Base-by-base conservation (phyloP, 495 filamentous ascomycete species). In the Hyaloscypha bicolor region DNA sequence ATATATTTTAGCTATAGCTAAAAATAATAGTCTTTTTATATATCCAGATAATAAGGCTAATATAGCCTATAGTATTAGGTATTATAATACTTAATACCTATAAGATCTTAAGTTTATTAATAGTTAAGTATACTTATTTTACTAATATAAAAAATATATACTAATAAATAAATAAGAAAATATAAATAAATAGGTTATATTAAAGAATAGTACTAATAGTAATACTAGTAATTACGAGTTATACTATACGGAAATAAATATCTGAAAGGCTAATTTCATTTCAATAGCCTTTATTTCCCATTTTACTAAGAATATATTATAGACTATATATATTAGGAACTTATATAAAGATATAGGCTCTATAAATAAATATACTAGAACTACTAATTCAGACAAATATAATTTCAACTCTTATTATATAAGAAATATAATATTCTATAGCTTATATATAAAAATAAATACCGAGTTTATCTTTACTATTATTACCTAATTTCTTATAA, bases 381-480 rank as follows among this genome's bases (percentile, higher is more conserved):
- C 86, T 62, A 93, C 90, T 74, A 91, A 93, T 74, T 86, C 90
- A 69, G 88, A 88, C 74, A 88, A 89, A 64, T 92, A 89, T 73
- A 88, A 90, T 72, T 90, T 87, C 82, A 91, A 91, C 84, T 79
- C 84, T 25, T 91, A 84, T 83, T 82, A 83, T 51, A 77, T 84
- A 78, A 87, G 88, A 65, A 77, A 85, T 73, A 79, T 72, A 42
- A 73, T 65, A 62, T 91, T 88, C 82, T 89, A 83, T 74, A 88
- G 86, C 33, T 76, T 78, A 6, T 80, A 80, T 35, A 74, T 75
- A 60, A 86, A 74, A 5, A 80, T 92, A 69, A 85, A 92, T 76
- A 88, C 87, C 56, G 79, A 71, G 65, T 82, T 83, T 73, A 78
- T 79, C 32, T 75, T 92, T 68, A 92, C 89, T 19, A 81, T 92